Conservation (phyloP, 306 rosid genomes). For the Medicago lupulina region DNA sequence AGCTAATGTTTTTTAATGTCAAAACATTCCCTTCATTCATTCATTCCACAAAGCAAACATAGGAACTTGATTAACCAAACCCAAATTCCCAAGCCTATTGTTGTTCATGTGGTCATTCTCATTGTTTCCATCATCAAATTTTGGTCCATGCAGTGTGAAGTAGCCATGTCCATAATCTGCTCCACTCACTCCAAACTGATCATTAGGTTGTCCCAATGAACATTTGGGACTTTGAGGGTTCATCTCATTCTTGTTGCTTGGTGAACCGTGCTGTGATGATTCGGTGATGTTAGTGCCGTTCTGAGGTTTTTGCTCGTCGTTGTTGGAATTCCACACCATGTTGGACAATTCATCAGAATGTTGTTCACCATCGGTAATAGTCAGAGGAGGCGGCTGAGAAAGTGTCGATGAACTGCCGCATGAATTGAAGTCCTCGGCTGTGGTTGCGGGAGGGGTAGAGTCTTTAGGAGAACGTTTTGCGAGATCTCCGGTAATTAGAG, state of each 20-base stretch:
- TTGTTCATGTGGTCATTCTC: slow-evolving; percentile 52
- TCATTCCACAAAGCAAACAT: slow-evolving; percentile 92
- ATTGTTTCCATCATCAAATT: slow-evolving; percentile 65
- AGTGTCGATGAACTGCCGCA: slow-evolving; percentile 48
- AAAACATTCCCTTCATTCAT: slow-evolving; percentile 10
- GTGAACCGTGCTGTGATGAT: slow-evolving; percentile 36
- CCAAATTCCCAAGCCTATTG: slow-evolving; percentile 58
- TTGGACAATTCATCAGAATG: slow-evolving; percentile 62
- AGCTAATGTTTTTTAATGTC: slow-evolving; percentile 27
- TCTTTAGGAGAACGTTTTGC: slow-evolving; percentile 81
- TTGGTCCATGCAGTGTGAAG: slow-evolving; percentile 61
- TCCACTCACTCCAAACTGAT: slow-evolving; percentile 57
- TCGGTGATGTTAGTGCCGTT: slow-evolving; percentile 36
- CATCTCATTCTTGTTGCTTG: slow-evolving; percentile 44
- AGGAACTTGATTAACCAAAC: slow-evolving; percentile 74
- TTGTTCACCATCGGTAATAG: slow-evolving; percentile 51
- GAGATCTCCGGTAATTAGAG: slow-evolving; percentile 81
- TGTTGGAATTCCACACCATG: slow-evolving; percentile 72
- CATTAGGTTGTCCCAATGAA: slow-evolving; percentile 24
- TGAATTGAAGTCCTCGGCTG: slow-evolving; percentile 51
- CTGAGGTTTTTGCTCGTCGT: slow-evolving; percentile 31
- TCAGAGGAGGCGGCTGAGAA: slow-evolving; percentile 63
- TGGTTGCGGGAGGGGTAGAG: background rate
- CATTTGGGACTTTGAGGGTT: slow-evolving; percentile 55
- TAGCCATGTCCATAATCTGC: slow-evolving; percentile 69